These are phyloP conservation scores for Beta corolliflora DNA, from an alignment of 179 eudicot genomes.

Conservation along the genomic window DNA sequence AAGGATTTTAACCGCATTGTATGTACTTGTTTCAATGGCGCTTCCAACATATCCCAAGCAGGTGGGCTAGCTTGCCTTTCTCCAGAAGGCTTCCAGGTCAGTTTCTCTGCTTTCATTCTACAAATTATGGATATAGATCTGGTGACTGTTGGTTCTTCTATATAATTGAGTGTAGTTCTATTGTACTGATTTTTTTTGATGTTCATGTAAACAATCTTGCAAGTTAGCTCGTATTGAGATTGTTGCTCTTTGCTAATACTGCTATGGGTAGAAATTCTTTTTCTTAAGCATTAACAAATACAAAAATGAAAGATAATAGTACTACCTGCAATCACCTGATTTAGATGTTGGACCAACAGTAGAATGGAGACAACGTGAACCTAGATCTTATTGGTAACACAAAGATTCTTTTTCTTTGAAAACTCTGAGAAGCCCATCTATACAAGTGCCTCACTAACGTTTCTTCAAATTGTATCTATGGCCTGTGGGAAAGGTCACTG, in stretches of 20 bases:
- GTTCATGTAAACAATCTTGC: not conserved
- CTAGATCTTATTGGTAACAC: not conserved
- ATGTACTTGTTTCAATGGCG: constrained; percentile 89
- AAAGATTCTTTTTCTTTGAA: not conserved
- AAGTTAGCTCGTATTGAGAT: not conserved
- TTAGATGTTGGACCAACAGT: no score
- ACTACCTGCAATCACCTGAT: not conserved
- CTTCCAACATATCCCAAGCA: constrained; percentile 89
- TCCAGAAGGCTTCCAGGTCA: constrained; percentile 69
- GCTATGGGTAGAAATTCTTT: not conserved
- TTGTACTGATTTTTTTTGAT: not conserved
- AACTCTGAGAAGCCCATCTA: not conserved
- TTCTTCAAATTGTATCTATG: not conserved
- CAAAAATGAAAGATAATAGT: no score
- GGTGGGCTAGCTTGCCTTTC: constrained; percentile 90
- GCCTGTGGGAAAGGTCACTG: not conserved
- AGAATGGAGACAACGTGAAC: no score
- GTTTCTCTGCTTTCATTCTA: constrained; percentile 8
- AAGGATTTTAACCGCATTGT: constrained; percentile 88
- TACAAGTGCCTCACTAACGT: not conserved
- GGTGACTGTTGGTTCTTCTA: not conserved
- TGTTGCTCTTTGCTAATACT: not conserved
- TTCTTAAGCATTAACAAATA: not conserved
- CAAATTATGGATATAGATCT: not conserved
- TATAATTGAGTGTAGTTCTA: not conserved